Conservation (phyloP, 139 green algal genomes). For the Diplosphaera chodatii region DNA sequence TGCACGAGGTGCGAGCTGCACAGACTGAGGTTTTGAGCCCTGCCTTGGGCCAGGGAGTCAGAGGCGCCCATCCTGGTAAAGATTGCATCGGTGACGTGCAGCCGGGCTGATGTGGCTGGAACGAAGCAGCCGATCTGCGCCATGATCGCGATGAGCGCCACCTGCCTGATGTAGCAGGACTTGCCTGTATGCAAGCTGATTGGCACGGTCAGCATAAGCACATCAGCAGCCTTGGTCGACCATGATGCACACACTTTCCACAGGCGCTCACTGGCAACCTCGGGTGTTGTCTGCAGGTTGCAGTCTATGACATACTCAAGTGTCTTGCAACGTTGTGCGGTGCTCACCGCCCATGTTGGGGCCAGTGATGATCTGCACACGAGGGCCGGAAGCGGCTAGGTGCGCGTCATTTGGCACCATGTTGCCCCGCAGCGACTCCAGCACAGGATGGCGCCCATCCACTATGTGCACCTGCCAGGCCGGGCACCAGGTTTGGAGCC, state of each 20-base stretch:
- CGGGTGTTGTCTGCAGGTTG: no score
- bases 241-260: no score
- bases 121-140: conserved; percentile 88
- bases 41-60: conserved; percentile 64
- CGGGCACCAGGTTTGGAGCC: background rate
- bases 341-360: conserved; percentile 79
- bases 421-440: conserved; percentile 55
- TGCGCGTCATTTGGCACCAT: conserved; percentile 64
- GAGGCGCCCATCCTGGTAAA: conserved; percentile 86
- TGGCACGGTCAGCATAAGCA: no score
- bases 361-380: conserved; percentile 55
- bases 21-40: no score
- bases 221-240: no score
- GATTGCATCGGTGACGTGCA: conserved; percentile 75
- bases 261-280: no score
- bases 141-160: conserved; percentile 75
- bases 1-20: no score
- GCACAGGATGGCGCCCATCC: conserved; percentile 64
- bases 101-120: conserved; percentile 47
- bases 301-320: no score
- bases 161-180: conserved; percentile 56
- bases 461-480: conserved; percentile 46
- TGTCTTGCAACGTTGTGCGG: background rate
- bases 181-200: conserved; percentile 73
- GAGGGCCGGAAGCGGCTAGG: conserved; percentile 4